phyloP scores from a whole-genome alignment of 148 eudicot genomes.

The Vaccinium vitisidaea region DNA sequence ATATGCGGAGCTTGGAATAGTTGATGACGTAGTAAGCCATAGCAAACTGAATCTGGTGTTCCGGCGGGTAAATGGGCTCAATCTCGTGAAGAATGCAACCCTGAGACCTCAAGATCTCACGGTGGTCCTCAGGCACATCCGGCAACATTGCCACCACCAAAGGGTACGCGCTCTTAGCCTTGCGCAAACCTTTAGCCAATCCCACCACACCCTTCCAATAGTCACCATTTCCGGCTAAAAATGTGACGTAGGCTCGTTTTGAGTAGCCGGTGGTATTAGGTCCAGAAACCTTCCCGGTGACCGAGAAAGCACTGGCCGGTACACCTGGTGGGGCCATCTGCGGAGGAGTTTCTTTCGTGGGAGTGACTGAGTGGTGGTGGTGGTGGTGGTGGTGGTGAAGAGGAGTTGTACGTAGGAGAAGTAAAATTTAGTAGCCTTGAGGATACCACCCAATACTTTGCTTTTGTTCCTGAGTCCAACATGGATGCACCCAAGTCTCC shows the following conservation, averaged over 20 bases:
- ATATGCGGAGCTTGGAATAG: constrained; percentile 56
- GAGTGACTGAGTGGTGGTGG: background rate
- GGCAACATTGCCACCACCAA: constrained; percentile 47
- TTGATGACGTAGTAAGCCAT: constrained; percentile 57
- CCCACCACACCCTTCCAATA: constrained; percentile 55
- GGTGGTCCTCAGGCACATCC: constrained; percentile 46
- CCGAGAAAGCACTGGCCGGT: background rate
- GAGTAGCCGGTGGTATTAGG: background rate
- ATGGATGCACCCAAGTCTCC: background rate
- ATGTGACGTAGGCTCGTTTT: constrained; percentile 39
- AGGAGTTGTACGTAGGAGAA: background rate
- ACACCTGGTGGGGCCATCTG: constrained; percentile 13
- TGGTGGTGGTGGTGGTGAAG: background rate
- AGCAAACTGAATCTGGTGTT: constrained; percentile 39
- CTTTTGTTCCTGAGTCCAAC: constrained; percentile 1
- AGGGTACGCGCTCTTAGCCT: constrained; percentile 35
- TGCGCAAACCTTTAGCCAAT: constrained; percentile 45
- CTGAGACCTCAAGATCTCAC: constrained; percentile 36
- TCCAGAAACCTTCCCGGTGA: background rate
- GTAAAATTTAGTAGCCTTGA: background rate
- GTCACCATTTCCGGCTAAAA: constrained; percentile 46
- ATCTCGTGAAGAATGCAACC: constrained; percentile 46
- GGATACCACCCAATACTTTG: background rate
- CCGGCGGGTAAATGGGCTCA: constrained; percentile 44
- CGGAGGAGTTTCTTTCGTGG: no score